These are phyloP conservation scores for Xerocomus cyaneibrunnescens DNA, from an alignment of 1,284 basidiomycete genomes.

Conservation along the genomic window DNA sequence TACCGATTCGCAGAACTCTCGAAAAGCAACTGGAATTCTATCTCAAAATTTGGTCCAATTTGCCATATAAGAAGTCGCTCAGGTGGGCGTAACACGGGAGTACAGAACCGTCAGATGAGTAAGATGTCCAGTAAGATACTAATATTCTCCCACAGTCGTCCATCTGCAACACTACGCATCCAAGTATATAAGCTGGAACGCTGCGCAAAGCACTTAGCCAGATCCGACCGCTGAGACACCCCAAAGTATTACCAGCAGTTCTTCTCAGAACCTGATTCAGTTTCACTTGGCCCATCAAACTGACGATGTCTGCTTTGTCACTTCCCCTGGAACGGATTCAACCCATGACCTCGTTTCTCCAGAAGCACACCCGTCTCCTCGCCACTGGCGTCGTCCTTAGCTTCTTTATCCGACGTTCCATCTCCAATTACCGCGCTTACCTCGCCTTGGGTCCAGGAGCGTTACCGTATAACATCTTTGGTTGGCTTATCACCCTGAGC, in stretches of 20 bases:
- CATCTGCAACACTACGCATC: too few species aligned
- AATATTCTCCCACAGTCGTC: too few species aligned
- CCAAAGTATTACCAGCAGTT: not conserved
- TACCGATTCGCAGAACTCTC: too few species aligned
- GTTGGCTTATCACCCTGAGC: not conserved
- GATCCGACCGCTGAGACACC: not conserved
- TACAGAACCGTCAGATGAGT: too few species aligned
- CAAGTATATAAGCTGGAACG: too few species aligned
- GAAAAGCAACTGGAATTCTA: too few species aligned
- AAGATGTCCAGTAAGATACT: too few species aligned
- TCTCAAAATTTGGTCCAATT: too few species aligned
- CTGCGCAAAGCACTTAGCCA: too few species aligned
- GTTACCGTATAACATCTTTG: not conserved
- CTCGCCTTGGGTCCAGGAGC: not conserved
- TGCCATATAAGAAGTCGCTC: too few species aligned
- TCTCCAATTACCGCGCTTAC: constrained; percentile 3
- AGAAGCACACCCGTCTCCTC: not conserved
- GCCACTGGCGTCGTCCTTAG: not conserved
- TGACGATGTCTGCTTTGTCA: not conserved
- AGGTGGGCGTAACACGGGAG: too few species aligned
- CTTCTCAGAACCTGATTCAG: not conserved
- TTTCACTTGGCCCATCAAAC: not conserved
- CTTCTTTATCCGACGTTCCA: not conserved
- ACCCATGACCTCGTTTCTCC: not conserved
- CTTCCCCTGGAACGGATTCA: not conserved